A percentile compares a stretch with the other conserved stretches of the same genome.
These are phyloP conservation scores for Stipa capillata DNA, from an alignment of 176 grass and related monocot species.

Conservation along the genomic window DNA sequence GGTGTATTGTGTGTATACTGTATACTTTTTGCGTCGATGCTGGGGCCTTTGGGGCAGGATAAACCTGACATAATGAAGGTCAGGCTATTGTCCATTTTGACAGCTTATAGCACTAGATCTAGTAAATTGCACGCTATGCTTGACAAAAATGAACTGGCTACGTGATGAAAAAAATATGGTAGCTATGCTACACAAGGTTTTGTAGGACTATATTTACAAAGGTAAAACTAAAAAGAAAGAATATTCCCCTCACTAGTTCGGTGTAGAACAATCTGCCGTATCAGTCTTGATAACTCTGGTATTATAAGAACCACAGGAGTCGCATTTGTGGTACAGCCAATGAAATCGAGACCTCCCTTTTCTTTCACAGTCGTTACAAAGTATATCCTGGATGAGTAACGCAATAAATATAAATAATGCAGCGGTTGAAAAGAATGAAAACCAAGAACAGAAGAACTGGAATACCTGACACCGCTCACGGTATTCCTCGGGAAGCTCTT, in stretches of 20 bases:
- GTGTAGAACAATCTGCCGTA: conserved; percentile 50
- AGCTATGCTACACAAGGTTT: conserved; percentile 26
- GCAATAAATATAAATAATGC: not conserved
- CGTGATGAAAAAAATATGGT: conserved; percentile 13
- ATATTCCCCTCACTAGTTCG: conserved; percentile 21
- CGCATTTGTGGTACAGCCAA: conserved; percentile 97
- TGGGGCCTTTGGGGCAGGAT: not conserved
- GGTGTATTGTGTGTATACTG: not conserved
- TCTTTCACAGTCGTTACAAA: conserved; percentile 92
- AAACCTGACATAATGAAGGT: not conserved
- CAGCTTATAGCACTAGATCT: not conserved
- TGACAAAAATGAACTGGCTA: conserved; percentile 36
- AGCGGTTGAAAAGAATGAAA: not conserved
- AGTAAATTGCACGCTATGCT: conserved; percentile 22
- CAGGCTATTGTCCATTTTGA: not conserved
- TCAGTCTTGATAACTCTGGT: conserved; percentile 94
- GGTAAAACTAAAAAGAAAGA: conserved; percentile 15
- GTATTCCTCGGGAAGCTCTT: conserved; percentile 95
- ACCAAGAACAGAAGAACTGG: conserved; percentile 15
- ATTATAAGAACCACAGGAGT: conserved; percentile 85
- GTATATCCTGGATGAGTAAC: conserved; percentile 53
- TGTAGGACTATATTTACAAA: conserved; percentile 45
- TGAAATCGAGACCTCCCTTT: conserved; percentile 82
- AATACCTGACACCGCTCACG: conserved; percentile 82
- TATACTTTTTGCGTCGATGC: not conserved